phyloP scores from a whole-genome alignment of 140 eudicot genomes.

The Flaveria floridana region DNA sequence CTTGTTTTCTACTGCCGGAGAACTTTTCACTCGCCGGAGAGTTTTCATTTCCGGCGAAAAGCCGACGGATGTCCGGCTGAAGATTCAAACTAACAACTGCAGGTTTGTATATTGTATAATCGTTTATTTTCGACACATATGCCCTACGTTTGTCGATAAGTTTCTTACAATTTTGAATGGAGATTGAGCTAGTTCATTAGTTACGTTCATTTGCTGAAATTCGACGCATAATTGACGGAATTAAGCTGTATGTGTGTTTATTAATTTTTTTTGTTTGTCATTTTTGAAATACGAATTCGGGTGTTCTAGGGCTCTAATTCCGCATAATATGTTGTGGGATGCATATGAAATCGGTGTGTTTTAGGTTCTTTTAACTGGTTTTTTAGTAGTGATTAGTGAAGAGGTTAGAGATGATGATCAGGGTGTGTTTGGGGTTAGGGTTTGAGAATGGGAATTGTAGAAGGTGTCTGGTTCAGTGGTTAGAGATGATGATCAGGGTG shows the following conservation, averaged over 20 bases:
- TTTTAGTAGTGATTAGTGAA: not conserved
- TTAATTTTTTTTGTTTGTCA: not conserved
- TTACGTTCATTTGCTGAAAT: not conserved
- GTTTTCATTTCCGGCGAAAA: not conserved
- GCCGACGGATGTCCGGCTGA: slow-evolving; percentile 5
- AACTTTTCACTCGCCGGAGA: slow-evolving; percentile 4
- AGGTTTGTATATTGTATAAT: slow-evolving; percentile 21
- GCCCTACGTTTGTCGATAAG: too few relatives aligned
- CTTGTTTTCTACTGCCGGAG: slow-evolving; percentile 15
- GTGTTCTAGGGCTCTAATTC: not conserved
- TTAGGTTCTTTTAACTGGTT: not conserved
- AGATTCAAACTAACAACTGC: slow-evolving; percentile 18
- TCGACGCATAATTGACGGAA: not conserved
- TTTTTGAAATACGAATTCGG: not conserved
- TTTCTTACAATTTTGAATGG: not conserved
- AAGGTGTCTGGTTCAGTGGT: not conserved
- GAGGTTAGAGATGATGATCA: not conserved
- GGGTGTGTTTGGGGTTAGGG: not conserved
- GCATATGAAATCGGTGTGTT: not conserved
- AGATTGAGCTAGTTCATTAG: not conserved
- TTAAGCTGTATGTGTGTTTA: not conserved
- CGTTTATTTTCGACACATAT: not conserved
- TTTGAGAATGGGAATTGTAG: not conserved
- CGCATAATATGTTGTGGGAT: not conserved
- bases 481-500: not conserved